Evolutionary conservation across 2,329 filamentous ascomycete genomes (phyloP), one percentile per base, ranked within the genome.

Genomic region (Penicillium corylophilum): DNA sequence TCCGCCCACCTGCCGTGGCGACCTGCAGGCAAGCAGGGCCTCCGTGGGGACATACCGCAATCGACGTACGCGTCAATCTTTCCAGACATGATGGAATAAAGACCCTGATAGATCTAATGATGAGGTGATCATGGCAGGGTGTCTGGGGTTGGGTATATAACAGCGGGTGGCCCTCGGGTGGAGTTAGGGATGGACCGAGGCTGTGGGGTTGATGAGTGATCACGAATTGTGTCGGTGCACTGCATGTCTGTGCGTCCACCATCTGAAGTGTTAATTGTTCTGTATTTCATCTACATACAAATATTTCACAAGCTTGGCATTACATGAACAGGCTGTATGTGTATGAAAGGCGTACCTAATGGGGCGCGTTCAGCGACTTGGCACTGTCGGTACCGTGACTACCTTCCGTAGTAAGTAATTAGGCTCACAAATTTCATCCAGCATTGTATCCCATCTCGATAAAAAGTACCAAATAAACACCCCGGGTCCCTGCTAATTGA

Each of bases 1-100:
- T 48, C 22, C 44, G 45, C 26, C 26, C 40, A 23, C 18, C 48
- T 29, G 22, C 28, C 31, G 35, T 26, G 45, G 26, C 18, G 9
- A 35, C 8, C 26, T 28, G 26, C 31, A 18, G 35, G 33, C n/a
- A 18, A 35, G 12, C 2, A 10, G 35, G 9, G n/a, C 18, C 2
- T 6, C 13, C 6, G 3, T 24, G 23, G 13, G 6, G 6, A 5
- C 57, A 36, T 61, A 63, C 61, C 61, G 31, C 59, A 63, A 45
- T 63, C 61, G 18, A 63, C 48, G 26, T 53, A 62, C 4, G 57
- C 61, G 29, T 62, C 57, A 49, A 63, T 63, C 18, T 63, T 63
- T 39, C 50, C 55, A 33, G 54, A 10, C 59, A 63, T 63, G 18
- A 13, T 48, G 54, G 8, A n/a, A 16, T n/a, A 36, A 18, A n/a